Evolutionary conservation across 352 stramenopile species (phyloP).

Genomic region (Pythium angustatum): DNA sequence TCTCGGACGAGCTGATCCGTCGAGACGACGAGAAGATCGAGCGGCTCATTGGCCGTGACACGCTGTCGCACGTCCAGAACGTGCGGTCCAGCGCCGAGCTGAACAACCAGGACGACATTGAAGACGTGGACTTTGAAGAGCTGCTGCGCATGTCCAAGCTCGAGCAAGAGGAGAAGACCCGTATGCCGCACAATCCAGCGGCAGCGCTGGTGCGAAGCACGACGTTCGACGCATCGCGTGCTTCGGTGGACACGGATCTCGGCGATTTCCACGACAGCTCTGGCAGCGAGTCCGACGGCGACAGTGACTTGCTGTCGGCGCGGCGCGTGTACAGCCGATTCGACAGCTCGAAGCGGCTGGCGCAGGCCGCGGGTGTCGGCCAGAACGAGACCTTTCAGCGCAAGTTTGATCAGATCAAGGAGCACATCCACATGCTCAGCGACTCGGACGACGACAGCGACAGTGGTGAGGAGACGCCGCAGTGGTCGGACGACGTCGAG

Average conservation of each 20-base stretch:
- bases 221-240: slow-evolving; percentile 13
- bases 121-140: slow-evolving; percentile 31
- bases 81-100: background rate
- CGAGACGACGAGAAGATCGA: slow-evolving; percentile 20
- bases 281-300: slow-evolving; percentile 25
- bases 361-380: slow-evolving; percentile 34
- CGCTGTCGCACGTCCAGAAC: background rate
- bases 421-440: slow-evolving; percentile 59
- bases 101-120: slow-evolving; percentile 20
- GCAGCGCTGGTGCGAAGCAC: slow-evolving; percentile 17
- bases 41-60: slow-evolving; percentile 7
- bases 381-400: slow-evolving; percentile 50
- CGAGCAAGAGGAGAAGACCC: slow-evolving; percentile 15
- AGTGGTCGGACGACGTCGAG: background rate
- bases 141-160: slow-evolving; percentile 26
- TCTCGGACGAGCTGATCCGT: slow-evolving; percentile 19
- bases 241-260: slow-evolving; percentile 11
- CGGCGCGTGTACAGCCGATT: slow-evolving; percentile 29
- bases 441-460: slow-evolving; percentile 43
- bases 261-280: slow-evolving; percentile 26
- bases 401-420: slow-evolving; percentile 61
- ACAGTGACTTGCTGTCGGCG: slow-evolving; percentile 29
- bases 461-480: slow-evolving; percentile 28
- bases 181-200: background rate
- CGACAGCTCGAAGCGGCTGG: slow-evolving; percentile 52